phyloP scores from a whole-genome alignment of 2,329 filamentous ascomycete species.

The Scortechinia acanthostroma region DNA sequence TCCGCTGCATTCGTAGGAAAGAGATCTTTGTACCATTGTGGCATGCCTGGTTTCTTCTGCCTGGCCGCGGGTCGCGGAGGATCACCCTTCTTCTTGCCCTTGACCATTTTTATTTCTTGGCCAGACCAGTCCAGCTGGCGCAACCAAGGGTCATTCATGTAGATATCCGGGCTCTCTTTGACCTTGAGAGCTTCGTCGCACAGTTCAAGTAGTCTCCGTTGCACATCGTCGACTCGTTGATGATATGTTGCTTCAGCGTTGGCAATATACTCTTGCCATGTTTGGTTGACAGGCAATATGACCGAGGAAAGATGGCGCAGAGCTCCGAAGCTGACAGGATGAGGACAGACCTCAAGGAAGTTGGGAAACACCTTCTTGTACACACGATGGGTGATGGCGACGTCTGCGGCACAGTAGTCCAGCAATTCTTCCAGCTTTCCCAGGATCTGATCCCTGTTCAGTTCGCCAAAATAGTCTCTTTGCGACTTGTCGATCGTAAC shows the following conservation, averaged over 20 bases:
- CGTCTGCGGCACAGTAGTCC: conserved; percentile 91
- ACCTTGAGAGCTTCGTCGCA: conserved; percentile 71
- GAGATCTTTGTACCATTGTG: conserved; percentile 90
- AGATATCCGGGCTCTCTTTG: conserved; percentile 63
- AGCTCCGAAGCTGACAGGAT: conserved; percentile 94
- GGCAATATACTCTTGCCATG: conserved; percentile 78
- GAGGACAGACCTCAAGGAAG: conserved; percentile 83
- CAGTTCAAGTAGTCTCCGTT: conserved; percentile 65
- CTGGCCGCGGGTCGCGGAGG: conserved; percentile 69
- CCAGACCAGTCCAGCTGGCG: conserved; percentile 91
- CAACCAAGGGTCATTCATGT: conserved; percentile 80
- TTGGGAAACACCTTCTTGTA: conserved; percentile 88
- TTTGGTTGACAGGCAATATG: conserved; percentile 80
- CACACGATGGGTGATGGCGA: conserved; percentile 85
- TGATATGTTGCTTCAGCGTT: conserved; percentile 83
- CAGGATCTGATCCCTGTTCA: conserved; percentile 66
- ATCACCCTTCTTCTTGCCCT: conserved; percentile 73
- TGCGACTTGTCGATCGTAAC: conserved; percentile 84
- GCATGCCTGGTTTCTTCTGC: conserved; percentile 92
- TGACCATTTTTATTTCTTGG: conserved; percentile 84
- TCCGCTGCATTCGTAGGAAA: conserved; percentile 62
- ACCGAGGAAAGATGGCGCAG: conserved; percentile 87
- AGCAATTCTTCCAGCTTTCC: conserved; percentile 74
- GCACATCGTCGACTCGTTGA: conserved; percentile 69
- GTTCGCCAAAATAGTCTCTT: conserved; percentile 78